These are phyloP conservation scores for Geosmithia morbida DNA, from an alignment of 2,329 filamentous ascomycete genomes.

Conservation along the genomic window DNA sequence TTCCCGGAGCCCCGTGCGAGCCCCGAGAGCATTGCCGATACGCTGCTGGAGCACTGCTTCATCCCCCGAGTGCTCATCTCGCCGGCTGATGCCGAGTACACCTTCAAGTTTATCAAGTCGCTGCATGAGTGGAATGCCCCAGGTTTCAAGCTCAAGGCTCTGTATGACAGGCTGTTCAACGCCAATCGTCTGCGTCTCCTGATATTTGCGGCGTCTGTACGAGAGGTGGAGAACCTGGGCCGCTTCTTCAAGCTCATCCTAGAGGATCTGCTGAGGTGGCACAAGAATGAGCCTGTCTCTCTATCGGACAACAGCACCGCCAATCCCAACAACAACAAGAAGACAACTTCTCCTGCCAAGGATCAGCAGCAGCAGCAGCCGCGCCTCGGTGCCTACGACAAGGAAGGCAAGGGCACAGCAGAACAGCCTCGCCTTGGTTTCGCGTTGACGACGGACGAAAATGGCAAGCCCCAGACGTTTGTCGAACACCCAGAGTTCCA, in stretches of 20 bases:
- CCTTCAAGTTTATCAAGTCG: slow-evolving; percentile 73
- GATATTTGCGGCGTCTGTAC: slow-evolving; percentile 79
- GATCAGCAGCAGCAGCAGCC: slow-evolving; percentile 20
- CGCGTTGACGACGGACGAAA: slow-evolving; percentile 52
- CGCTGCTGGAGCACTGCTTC: slow-evolving; percentile 79
- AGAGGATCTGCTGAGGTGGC: slow-evolving; percentile 71
- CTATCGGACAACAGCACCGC: slow-evolving; percentile 24
- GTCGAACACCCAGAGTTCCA: slow-evolving; percentile 80
- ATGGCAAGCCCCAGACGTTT: slow-evolving; percentile 53
- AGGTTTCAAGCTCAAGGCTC: slow-evolving; percentile 71
- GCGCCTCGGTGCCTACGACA: slow-evolving; percentile 67
- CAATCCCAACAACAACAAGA: slow-evolving; percentile 6
- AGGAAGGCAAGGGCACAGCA: slow-evolving; percentile 47
- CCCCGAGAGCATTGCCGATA: slow-evolving; percentile 54
- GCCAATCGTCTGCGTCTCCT: slow-evolving; percentile 67
- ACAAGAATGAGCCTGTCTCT: slow-evolving; percentile 46
- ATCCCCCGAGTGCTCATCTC: slow-evolving; percentile 78
- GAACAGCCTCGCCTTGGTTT: slow-evolving; percentile 58
- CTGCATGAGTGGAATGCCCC: slow-evolving; percentile 74
- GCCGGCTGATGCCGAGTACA: slow-evolving; percentile 76
- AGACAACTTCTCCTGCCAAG: slow-evolving; percentile 1
- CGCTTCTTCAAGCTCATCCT: slow-evolving; percentile 77
- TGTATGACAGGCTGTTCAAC: slow-evolving; percentile 75
- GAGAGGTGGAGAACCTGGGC: slow-evolving; percentile 86
- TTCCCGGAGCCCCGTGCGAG: slow-evolving; percentile 55